phyloP scores from a whole-genome alignment of 345 rosid genomes.

The Gossypium thurberi region DNA sequence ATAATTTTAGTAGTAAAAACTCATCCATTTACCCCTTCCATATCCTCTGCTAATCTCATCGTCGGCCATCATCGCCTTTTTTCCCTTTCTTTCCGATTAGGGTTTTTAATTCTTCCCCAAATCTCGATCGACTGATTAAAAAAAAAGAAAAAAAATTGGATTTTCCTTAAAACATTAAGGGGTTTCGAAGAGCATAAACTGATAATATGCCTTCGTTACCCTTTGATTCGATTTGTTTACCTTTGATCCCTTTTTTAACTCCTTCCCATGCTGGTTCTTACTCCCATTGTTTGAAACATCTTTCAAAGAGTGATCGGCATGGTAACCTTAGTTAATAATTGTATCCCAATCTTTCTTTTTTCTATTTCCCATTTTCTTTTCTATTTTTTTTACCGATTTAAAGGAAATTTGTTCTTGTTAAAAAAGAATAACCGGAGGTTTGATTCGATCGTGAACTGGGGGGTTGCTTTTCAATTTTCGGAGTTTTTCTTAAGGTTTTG shows the following conservation, averaged over 20 bases:
- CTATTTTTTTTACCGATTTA: not conserved
- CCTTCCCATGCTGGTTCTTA: conserved; percentile 48
- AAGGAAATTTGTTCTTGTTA: not conserved
- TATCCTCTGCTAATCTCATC: not conserved
- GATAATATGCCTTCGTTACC: conserved; percentile 76
- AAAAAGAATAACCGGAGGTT: not conserved
- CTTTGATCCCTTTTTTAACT: conserved; percentile 46
- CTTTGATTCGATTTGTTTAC: conserved; percentile 32
- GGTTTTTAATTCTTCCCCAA: not conserved
- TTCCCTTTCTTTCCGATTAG: not conserved
- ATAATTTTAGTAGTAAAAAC: too few relatives aligned
- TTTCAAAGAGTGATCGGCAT: conserved; percentile 86
- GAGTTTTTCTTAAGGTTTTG: conserved; percentile 1
- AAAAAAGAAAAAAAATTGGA: conserved; percentile 8
- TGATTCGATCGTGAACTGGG: conserved; percentile 7
- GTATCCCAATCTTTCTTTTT: not conserved
- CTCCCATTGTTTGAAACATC: conserved; percentile 75
- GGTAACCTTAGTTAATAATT: conserved; percentile 75
- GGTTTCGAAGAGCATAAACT: conserved; percentile 67
- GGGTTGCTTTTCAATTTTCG: not conserved
- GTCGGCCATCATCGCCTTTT: not conserved
- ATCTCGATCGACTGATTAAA: not conserved
- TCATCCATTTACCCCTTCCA: not conserved
- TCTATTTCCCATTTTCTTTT: not conserved
- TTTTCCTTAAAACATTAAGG: conserved; percentile 10